phyloP scores from a whole-genome alignment of 2,329 filamentous ascomycete species.

The Hortaea sp. region DNA sequence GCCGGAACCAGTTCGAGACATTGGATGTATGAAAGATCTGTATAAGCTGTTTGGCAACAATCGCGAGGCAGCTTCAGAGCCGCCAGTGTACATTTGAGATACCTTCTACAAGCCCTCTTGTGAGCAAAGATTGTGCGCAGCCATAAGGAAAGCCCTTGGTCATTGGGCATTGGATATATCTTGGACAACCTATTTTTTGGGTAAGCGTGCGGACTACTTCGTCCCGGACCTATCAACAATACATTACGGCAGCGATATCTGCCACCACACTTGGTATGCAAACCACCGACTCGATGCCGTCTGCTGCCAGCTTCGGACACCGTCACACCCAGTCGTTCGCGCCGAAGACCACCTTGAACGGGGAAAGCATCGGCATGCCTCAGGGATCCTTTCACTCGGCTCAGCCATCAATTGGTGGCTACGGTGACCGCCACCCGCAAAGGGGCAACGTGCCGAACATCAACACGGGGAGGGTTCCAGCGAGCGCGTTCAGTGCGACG shows the following conservation, averaged over 20 bases:
- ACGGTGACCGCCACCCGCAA: slow-evolving; percentile 77
- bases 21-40: no score
- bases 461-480: slow-evolving; percentile 64
- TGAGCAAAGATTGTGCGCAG: no score
- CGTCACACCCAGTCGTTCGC: slow-evolving; percentile 55
- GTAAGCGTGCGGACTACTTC: background rate
- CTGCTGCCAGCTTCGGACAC: slow-evolving; percentile 44
- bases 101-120: no score
- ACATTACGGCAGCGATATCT: background rate
- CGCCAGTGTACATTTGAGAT: no score
- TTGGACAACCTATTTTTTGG: no score
- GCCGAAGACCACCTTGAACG: slow-evolving; percentile 59
- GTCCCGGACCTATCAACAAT: background rate
- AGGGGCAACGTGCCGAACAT: slow-evolving; percentile 79
- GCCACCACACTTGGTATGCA: slow-evolving; percentile 64
- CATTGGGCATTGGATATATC: no score
- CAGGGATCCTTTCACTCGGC: slow-evolving; percentile 88
- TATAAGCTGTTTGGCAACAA: no score
- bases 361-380: slow-evolving; percentile 77
- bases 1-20: no score
- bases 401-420: slow-evolving; percentile 58
- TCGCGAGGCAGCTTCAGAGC: no score
- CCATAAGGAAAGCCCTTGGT: no score
- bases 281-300: slow-evolving; percentile 60
- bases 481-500: slow-evolving; percentile 30